A percentile compares a stretch with the other conserved stretches of the same genome.
Evolutionary conservation across 768 basidiomycete genomes (phyloP).

Genomic region (Auricularia cornea): DNA sequence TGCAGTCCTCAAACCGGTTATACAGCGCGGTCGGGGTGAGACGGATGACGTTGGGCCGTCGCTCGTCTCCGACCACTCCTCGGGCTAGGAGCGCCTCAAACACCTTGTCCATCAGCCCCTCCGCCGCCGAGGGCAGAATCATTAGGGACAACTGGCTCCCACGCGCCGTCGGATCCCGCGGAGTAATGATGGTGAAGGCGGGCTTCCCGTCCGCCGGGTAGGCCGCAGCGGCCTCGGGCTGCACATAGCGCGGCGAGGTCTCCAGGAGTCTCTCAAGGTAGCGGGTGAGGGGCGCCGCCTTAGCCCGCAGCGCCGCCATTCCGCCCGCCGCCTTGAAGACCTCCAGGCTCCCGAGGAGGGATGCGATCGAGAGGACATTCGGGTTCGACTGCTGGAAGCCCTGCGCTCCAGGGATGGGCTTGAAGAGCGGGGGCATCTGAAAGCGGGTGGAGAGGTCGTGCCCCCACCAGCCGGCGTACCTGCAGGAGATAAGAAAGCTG

Average conservation of each 20-base stretch:
- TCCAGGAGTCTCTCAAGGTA: constrained; percentile 58
- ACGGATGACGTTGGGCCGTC: constrained; percentile 87
- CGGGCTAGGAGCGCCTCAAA: constrained; percentile 47
- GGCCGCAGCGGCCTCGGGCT: constrained; percentile 25
- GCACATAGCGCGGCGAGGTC: constrained; percentile 55
- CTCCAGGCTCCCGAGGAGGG: constrained; percentile 76
- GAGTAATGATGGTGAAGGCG: constrained; percentile 91
- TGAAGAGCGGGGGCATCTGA: constrained; percentile 77
- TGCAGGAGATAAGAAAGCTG: constrained; percentile 21
- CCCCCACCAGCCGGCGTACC: constrained; percentile 98
- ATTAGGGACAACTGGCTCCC: constrained; percentile 86
- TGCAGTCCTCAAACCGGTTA: constrained; percentile 71
- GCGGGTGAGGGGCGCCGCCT: constrained; percentile 62
- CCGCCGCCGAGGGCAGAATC: constrained; percentile 51
- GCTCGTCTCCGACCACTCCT: constrained; percentile 89
- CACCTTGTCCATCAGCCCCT: constrained; percentile 63
- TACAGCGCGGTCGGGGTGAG: constrained; percentile 83
- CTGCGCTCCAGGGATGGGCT: constrained; percentile 81
- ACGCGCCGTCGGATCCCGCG: constrained; percentile 51
- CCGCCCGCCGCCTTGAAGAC: constrained; percentile 74
- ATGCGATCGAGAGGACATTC: constrained; percentile 65
- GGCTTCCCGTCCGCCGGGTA: constrained; percentile 25
- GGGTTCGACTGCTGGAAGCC: constrained; percentile 98
- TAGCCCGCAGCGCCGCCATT: constrained; percentile 56
- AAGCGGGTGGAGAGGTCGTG: constrained; percentile 84